Base-by-base conservation (phyloP, 2,329 filamentous ascomycete species). In the Talaromyces pinophilus region DNA sequence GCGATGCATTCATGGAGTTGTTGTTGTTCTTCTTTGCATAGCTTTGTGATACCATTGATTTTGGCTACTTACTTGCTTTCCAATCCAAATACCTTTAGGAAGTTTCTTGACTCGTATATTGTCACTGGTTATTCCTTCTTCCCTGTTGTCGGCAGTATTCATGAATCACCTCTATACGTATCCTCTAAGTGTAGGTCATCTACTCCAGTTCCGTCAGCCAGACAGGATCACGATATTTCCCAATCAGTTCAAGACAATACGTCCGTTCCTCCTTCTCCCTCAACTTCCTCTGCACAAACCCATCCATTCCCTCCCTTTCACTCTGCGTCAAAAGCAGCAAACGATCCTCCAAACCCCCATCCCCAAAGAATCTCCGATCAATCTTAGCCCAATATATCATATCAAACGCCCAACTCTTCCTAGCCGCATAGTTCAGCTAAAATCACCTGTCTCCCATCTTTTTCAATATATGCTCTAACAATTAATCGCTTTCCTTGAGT, bases 391-490 rank as follows among this genome's bases (percentile, higher is more conserved):
- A 75, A 42, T 69, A 72, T 15, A 75, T 64, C 46, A 67, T 62
- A 65, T 73, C 71, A 63, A 73, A 72, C 6, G 70, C 68, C 67
- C 68, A 73, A 52, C 68, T 73, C n/a, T 69, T 67, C 54, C 66
- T 64, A 42, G 66, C 64, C 8, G 69, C 71, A 55, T 72, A 72
- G 5, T 48, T 30, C 1, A 72, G 42, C 71, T 69, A 72, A 50
- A 74, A 59, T 67, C 61, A 8, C 71, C 71, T 46, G 54, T 72
- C 15, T 70, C 62, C 71, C 71, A 73, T 60, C 71, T 74, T 35
- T 35, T 67, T 22, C 40, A 48, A 44, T 70, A 72, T 73, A 30
- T 52, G 57, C 11, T 60, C 55, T 5, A 66, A 69, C 11, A 73
- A 68, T 15, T 67, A 50, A 60, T 64, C 61, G 5, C 13, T 48